These are phyloP conservation scores for Sphagnurus paluster DNA, from an alignment of 1,284 basidiomycete species.

Conservation along the genomic window DNA sequence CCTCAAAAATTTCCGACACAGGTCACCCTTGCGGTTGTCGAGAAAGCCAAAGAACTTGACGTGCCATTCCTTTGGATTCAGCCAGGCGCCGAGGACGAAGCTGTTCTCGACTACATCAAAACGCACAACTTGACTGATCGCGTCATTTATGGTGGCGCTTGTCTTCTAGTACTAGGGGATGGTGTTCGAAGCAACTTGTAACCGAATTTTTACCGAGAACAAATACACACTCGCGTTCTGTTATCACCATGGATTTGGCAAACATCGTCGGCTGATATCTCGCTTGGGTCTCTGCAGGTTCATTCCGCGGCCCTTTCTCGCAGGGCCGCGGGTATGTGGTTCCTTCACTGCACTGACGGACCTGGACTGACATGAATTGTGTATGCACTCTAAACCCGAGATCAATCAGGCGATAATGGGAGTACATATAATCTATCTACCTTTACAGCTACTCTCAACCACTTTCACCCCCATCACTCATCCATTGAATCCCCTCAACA, in stretches of 20 bases:
- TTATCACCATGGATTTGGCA: conserved; percentile 15
- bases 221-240: conserved; percentile 7
- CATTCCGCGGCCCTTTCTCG: conserved; percentile 8
- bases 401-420: conserved; percentile 11
- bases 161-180: conserved; percentile 74
- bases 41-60: conserved; percentile 61
- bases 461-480: neutral
- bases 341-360: conserved; percentile 9
- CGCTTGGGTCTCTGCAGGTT: conserved; percentile 1
- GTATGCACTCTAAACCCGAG: conserved; percentile 8
- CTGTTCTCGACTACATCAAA: conserved; percentile 42
- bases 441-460: neutral
- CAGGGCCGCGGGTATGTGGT: conserved; percentile 10
- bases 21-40: conserved; percentile 66
- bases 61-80: conserved; percentile 82
- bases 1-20: conserved; percentile 27
- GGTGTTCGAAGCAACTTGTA: conserved; percentile 31
- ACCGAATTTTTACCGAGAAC: neutral
- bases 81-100: conserved; percentile 75
- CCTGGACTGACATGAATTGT: conserved; percentile 4
- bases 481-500: neutral
- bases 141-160: conserved; percentile 75
- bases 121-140: conserved; percentile 55
- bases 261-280: conserved; percentile 5
- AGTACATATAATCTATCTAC: conserved; percentile 3